Evolutionary conservation across 345 rosid genomes (phyloP).

Genomic region (Draba incana): DNA sequence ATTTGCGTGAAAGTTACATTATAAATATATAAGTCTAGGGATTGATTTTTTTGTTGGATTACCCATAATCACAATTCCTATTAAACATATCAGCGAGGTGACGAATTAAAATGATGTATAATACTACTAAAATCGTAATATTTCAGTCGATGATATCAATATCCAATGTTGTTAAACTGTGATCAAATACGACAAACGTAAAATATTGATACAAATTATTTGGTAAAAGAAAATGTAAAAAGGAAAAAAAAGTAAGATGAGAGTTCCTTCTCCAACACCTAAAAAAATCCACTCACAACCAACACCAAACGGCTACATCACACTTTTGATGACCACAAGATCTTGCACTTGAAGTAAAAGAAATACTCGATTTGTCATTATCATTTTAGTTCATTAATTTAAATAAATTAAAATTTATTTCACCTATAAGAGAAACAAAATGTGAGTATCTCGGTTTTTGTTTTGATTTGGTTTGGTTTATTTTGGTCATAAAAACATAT

Average conservation of each 20-base stretch:
- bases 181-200: slow-evolving; percentile 39
- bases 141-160: slow-evolving; percentile 4
- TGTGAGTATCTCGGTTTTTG: background rate
- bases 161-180: slow-evolving; percentile 12
- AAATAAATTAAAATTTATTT: background rate
- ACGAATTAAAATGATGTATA: background rate
- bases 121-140: background rate
- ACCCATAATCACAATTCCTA: background rate
- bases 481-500: background rate
- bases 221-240: background rate
- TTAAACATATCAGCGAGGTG: background rate
- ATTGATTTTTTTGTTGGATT: background rate
- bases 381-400: slow-evolving; percentile 6
- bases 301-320: slow-evolving; percentile 39
- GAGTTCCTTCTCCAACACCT: slow-evolving; percentile 41
- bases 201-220: background rate
- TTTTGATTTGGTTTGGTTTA: slow-evolving; percentile 5
- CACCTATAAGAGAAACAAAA: slow-evolving; percentile 5
- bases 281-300: slow-evolving; percentile 41
- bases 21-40: background rate
- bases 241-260: slow-evolving; percentile 28
- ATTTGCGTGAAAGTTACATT: background rate
- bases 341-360: slow-evolving; percentile 46
- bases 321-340: slow-evolving; percentile 33
- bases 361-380: slow-evolving; percentile 36